Evolutionary conservation across 768 basidiomycete genomes (phyloP), one percentile per base, ranked within the genome.

Genomic region (Suillus ampliporus): DNA sequence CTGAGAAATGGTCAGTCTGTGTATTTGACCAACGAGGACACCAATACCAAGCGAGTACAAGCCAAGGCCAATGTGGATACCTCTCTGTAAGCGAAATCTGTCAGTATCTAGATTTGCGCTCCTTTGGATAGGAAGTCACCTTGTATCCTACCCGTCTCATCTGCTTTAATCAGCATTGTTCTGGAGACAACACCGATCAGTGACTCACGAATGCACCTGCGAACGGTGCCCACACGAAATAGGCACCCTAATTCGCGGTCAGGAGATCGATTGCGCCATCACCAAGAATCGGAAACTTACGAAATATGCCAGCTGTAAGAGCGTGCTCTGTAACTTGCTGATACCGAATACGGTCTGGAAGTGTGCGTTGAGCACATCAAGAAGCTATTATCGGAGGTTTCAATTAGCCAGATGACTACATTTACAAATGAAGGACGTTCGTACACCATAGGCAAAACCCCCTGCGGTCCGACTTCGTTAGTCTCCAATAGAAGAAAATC

Each of bases 301-400:
- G 68, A 89, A 89, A 70, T 90, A 91, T 5, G 89, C 89, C 26
- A 91, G 78, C 67, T 92, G 90, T 61, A 93, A 80, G 65, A 91
- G 80, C 7, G 91, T 90, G 59, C 89, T 90, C 75, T 90, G 85
- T 31, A 88, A 79, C 72, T 88, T 90, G 43, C 79, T 76, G 71
- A 93, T 89, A 13, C 80, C 79, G 70, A 92, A 89, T 43, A 90
- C 83, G 3, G 74, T 73, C 77, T 91, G 90, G 76, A 92, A 92
- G 76, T 92, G 90, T 52, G 88, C 84, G 68, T 88, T 88, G 63
- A 88, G 79, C 58, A 88, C 87, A 69, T 88, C 87, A 66, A 88
- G 86, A 53, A 88, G 82, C 86, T 88, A 66, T 56, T 28, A 26
- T 40, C 23, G 3, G 19, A 61, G 34, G 26, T n/a, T 61, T 21